A percentile compares a stretch with the other conserved stretches of the same genome.
phyloP scores from a whole-genome alignment of 495 filamentous ascomycete species.

The Neurospora sp. region DNA sequence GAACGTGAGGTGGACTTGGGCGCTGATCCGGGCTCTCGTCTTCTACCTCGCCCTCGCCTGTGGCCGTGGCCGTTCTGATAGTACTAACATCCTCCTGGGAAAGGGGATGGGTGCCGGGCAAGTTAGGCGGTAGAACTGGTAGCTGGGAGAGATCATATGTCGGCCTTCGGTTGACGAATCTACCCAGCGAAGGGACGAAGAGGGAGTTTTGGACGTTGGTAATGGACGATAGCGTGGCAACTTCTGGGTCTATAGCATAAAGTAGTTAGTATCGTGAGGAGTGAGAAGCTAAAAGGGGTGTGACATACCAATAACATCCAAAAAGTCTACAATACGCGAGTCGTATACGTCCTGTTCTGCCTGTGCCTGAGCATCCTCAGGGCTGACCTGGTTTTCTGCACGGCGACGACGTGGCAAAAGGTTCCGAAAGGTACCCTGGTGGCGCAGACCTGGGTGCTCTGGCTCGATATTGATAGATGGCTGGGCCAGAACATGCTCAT shows the following conservation, averaged over 20 bases:
- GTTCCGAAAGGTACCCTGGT: not conserved
- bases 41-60: not conserved
- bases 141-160: slow-evolving; percentile 59
- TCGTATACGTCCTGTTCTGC: slow-evolving; percentile 33
- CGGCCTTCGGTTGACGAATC: slow-evolving; percentile 56
- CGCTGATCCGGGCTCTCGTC: not conserved
- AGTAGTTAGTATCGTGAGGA: not conserved
- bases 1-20: slow-evolving; percentile 7
- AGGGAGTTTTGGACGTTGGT: slow-evolving; percentile 76
- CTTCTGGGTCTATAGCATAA: slow-evolving; percentile 53
- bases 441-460: not conserved
- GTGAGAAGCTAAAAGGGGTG: not conserved
- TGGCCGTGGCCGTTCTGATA: not conserved
- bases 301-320: slow-evolving; percentile 60
- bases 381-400: not conserved
- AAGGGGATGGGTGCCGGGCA: slow-evolving; percentile 14
- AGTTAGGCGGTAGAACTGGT: slow-evolving; percentile 1
- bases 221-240: slow-evolving; percentile 61
- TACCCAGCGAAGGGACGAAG: slow-evolving; percentile 61
- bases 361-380: slow-evolving; percentile 9
- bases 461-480: not conserved
- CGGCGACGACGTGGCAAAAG: slow-evolving; percentile 1
- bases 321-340: slow-evolving; percentile 52
- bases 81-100: slow-evolving; percentile 10
- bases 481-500: not conserved